Evolutionary conservation across 2,329 filamentous ascomycete genomes (phyloP), one percentile per base, ranked within the genome.

Genomic region (Pseudogymnoascus sp.): DNA sequence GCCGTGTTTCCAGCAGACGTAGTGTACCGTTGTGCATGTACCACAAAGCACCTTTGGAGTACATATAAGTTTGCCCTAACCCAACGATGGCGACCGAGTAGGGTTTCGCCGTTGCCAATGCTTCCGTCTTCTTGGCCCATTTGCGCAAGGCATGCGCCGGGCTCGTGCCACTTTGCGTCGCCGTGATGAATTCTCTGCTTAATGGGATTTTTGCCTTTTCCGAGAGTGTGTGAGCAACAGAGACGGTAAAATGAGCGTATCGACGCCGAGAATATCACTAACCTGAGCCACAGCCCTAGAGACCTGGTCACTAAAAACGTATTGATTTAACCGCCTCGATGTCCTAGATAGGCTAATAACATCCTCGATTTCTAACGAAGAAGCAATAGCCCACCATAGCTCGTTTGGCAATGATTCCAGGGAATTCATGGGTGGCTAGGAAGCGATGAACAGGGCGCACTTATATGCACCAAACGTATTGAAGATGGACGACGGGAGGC

Each of bases 1-100:
- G 70, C 67, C 84, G 81, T 16, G 90, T 74, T 65, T 88, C 78
- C 59, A 88, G 76, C 26, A 90, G 73, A 2, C 83, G 81, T 26
- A 92, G 77, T 39, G 74, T 76, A 57, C 76, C 74, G 61, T 80
- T 78, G 42, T 79, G 71, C 10, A 83, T 80, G 70, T 91, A 88
- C 68, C 87, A 90, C 14, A 92, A 75, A 10, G 83, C 78, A 5
- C 88, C 87, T 64, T 84, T 79, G 16, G 78, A 77, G 71, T 88
- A 91, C 1, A 86, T 72, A 73, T 87, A 90, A 3, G 79, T 77
- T 23, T 84, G 80, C 3, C 81, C 86, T 62, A 83, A 77, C 3
- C 81, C 87, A 34, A 91, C 71, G 0, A 86, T 76, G 2, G 81
- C 81, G 14, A 82, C 81, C 0, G 83, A 79, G 70, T 84, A 91